phyloP scores from a whole-genome alignment of 2,329 filamentous ascomycete species.

The Pseudopithomyces chartarum region DNA sequence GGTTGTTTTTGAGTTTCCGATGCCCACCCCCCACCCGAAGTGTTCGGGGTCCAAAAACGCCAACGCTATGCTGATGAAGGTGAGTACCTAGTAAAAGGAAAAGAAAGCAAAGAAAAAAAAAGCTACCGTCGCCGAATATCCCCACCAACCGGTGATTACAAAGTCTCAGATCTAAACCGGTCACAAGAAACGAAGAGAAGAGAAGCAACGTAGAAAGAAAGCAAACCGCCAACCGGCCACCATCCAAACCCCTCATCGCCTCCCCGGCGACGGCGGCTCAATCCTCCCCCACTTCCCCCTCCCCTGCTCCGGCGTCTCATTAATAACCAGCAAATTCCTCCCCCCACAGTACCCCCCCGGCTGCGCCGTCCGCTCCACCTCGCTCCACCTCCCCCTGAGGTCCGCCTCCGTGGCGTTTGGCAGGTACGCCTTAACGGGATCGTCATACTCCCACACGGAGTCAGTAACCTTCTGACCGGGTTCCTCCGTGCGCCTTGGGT shows the following conservation, averaged over 20 bases:
- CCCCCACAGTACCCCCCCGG: conserved; percentile 63
- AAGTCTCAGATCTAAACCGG: background rate
- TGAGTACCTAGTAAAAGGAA: conserved; percentile 5
- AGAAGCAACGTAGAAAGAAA: too few species aligned
- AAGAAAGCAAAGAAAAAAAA: conserved; percentile 1
- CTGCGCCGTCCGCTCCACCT: conserved; percentile 52
- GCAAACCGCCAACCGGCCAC: too few species aligned
- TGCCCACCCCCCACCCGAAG: too few species aligned
- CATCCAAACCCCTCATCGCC: too few species aligned
- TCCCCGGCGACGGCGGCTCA: conserved; percentile 26
- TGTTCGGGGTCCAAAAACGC: conserved; percentile 20
- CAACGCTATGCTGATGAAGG: conserved; percentile 28
- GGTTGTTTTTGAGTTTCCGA: too few species aligned
- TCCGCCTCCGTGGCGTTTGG: conserved; percentile 30
- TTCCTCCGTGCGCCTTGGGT: conserved; percentile 64
- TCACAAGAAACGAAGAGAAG: conserved; percentile 4
- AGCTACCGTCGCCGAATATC: background rate
- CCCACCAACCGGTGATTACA: too few species aligned
- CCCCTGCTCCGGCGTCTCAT: conserved; percentile 39
- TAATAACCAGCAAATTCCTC: conserved; percentile 57
- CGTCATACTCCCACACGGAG: conserved; percentile 55
- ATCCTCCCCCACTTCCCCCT: conserved; percentile 41
- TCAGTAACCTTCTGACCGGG: conserved; percentile 62
- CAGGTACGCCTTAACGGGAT: conserved; percentile 30
- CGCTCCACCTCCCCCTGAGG: conserved; percentile 31